phyloP scores from a whole-genome alignment of 345 rosid genomes.

The Salix suchowensis region DNA sequence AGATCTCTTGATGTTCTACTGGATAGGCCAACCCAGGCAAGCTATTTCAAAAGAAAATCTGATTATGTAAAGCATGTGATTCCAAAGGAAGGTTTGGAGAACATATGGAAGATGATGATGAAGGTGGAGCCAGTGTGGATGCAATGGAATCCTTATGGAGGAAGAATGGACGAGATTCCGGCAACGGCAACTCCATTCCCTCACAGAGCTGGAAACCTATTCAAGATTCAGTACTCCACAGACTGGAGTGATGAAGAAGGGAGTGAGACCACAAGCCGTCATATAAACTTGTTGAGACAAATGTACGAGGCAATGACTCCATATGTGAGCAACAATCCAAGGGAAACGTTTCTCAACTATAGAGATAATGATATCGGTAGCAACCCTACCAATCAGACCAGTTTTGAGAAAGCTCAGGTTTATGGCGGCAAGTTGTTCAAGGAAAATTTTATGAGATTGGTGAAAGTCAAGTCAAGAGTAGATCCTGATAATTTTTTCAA shows the following conservation, averaged over 20 bases:
- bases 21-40: neutral
- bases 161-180: conserved; percentile 12
- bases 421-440: conserved; percentile 1
- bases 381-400: neutral
- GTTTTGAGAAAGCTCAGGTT: neutral
- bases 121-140: neutral
- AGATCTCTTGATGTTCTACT: neutral
- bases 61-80: conserved; percentile 2
- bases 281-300: neutral
- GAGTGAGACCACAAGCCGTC: neutral
- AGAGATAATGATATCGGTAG: neutral
- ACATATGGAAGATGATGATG: conserved; percentile 6
- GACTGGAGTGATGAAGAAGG: conserved; percentile 2
- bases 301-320: neutral
- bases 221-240: conserved; percentile 7
- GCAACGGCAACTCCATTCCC: neutral
- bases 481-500: conserved; percentile 9
- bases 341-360: conserved; percentile 1
- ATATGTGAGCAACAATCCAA: neutral
- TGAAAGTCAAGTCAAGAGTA: neutral
- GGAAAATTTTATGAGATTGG: neutral
- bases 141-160: conserved; percentile 18
- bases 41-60: neutral
- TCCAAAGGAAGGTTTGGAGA: neutral
- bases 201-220: conserved; percentile 12